phyloP scores from a whole-genome alignment of 2,329 filamentous ascomycete genomes.

The Aspergillus candidus region DNA sequence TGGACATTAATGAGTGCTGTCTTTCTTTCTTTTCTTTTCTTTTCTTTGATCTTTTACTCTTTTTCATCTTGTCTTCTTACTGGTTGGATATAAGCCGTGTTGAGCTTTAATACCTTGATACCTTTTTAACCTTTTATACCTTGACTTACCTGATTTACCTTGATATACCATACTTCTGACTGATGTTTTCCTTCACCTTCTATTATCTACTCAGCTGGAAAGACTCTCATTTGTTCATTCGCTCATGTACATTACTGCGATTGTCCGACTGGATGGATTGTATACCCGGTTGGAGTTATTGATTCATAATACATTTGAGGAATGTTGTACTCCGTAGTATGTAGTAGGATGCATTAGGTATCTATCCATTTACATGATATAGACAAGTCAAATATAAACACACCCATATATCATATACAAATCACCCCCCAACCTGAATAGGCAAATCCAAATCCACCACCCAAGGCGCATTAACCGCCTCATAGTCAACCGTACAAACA shows the following conservation, averaged over 20 bases:
- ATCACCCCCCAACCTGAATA: conserved; percentile 1
- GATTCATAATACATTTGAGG: too few relatives aligned
- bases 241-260: too few relatives aligned
- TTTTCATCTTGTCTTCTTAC: not conserved
- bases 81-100: conserved; percentile 1
- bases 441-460: conserved; percentile 50
- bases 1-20: conserved; percentile 17
- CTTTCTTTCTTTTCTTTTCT: conserved; percentile 3
- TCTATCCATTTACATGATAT: not conserved
- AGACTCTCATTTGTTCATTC: too few relatives aligned
- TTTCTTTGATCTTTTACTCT: conserved; percentile 3
- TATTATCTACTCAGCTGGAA: too few relatives aligned
- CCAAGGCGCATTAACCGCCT: conserved; percentile 49
- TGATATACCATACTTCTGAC: too few relatives aligned
- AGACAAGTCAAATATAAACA: not conserved
- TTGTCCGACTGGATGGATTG: too few relatives aligned
- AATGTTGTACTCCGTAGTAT: too few relatives aligned
- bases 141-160: conserved; percentile 9
- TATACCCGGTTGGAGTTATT: too few relatives aligned
- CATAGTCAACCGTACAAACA: conserved; percentile 48
- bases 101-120: conserved; percentile 6
- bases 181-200: too few relatives aligned
- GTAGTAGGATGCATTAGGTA: too few relatives aligned
- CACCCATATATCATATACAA: not conserved
- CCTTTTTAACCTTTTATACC: conserved; percentile 2